Base-by-base conservation (phyloP, 192 early-diverging fungal species). In the Podila epicladia region DNA sequence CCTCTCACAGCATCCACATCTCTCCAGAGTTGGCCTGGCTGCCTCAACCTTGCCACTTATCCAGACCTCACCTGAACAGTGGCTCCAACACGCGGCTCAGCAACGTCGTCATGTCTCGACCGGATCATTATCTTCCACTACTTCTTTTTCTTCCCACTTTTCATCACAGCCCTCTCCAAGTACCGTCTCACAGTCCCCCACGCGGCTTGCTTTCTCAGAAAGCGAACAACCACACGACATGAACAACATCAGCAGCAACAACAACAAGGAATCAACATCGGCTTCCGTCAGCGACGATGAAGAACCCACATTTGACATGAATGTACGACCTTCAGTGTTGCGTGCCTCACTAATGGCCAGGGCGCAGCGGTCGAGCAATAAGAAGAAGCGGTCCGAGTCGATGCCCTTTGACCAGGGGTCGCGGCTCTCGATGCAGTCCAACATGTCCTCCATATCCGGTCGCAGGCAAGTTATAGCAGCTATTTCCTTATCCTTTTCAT, bases 261-360 rank as follows among this genome's bases (percentile, higher is more conserved):
- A 35, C 65, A 24, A 29, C 29, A 29, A 29, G 29, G 29, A 29
- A 29, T 15, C 31, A 37, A 31, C 9, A 45, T 15, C 31, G n/a
- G 49, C 9, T 49, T n/a, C 9, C 38, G 7, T 26, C n/a, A 24
- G 62, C 5, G 64, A 71, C 26, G 70, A 79, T 13, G 57, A 65
- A 11, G 76, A 72, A 53, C 76, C 76, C 33, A 50, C 45, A 17
- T n/a, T 72, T 35, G 67, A 71, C 55, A 37, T 71, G 51, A 67
- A 65, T 38, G 31, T 79, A 26, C 69, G 76, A 9, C 76, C 76
- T 6, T 79, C 76, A 7, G 59, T 71, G 33, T 61, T 79, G 15
- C 58, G 76, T 20, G 76, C 76, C 5, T 79, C 76, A 5, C 38
- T 79, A 31, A 72, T 79, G 76, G 76, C 69, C 32, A 51, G 70